Base-by-base conservation (phyloP, 768 basidiomycete genomes). In the Leccinum obscurum region DNA sequence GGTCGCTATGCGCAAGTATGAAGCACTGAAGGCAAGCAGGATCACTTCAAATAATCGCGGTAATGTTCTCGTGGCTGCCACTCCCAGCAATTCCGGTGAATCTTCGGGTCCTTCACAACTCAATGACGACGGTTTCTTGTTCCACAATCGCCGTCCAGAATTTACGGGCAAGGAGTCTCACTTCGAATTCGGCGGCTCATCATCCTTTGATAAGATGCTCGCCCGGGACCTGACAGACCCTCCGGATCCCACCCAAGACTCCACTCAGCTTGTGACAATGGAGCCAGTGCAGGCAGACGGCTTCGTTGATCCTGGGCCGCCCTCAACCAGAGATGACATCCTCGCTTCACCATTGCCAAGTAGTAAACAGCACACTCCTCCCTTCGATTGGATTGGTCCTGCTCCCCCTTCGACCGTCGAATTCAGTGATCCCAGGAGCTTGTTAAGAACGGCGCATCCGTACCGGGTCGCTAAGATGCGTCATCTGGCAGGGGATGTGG, bases 31-130 rank as follows among this genome's bases (percentile, higher is more conserved):
- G 54, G 62, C 67, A 49, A 66, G 48, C 49, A 56, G 55, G 53
- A 34, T 57, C 17, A 44, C 54, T 41, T 56, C 64, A 34, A 56
- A 51, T 39, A 46, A 52, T 64, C 65, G 32, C 37, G 50, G 60
- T 50, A 70, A 62, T 10, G 53, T 80, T 41, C 76, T 86, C n/a
- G 85, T 85, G 2, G 81, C 74, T 52, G 75, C 81, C 39, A 87
- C 86, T 51, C 86, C 86, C 17, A 75, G 71, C 11, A 64, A 76
- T 54, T 81, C 81, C 0, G 76, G 70, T 34, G 73, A 75, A 54
- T 70, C 65, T 52, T 61, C 59, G 15, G 60, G 52, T 34, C 28
- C 55, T 7, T 64, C 69, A 64, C 71, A 56, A 24, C 32, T 54
- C 56, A 52, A 44, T 51, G 52, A 52, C n/a, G 56, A 57, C n/a